Conservation (phyloP, 2,329 filamentous ascomycete genomes). For the Ophiostoma sp. region DNA sequence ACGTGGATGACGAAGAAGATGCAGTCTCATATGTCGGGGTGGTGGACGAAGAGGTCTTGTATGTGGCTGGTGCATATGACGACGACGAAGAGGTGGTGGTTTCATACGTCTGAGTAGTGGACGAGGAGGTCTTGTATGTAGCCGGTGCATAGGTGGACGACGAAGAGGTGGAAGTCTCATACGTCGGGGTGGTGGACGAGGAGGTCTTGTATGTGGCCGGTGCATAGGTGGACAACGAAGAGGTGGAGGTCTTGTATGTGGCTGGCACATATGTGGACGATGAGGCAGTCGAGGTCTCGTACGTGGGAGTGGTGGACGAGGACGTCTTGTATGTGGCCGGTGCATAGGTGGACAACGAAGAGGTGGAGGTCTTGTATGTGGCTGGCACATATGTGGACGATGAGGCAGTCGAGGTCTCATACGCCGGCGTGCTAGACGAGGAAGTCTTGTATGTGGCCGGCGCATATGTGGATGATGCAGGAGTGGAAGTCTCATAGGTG, state of each 20-base stretch:
- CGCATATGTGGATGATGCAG: neutral
- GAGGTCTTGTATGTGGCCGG: too few relatives aligned
- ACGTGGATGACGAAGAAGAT: neutral
- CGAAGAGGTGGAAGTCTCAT: neutral
- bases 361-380: neutral
- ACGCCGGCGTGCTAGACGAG: neutral
- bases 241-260: neutral
- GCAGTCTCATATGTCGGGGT: neutral
- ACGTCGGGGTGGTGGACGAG: neutral
- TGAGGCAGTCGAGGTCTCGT: neutral
- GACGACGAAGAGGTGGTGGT: neutral
- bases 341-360: neutral
- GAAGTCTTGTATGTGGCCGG: too few relatives aligned
- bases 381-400: constrained; percentile 13
- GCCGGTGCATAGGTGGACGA: neutral
- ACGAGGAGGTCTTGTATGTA: neutral
- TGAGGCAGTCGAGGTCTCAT: neutral
- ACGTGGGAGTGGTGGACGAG: neutral
- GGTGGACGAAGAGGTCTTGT: neutral
- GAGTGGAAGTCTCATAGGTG: neutral
- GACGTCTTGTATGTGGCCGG: neutral
- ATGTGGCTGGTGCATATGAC: neutral
- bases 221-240: neutral
- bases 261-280: constrained; percentile 2
- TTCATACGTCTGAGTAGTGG: neutral